Conservation (phyloP, 179 eudicot genomes). For the Monotropa hypopitys region DNA sequence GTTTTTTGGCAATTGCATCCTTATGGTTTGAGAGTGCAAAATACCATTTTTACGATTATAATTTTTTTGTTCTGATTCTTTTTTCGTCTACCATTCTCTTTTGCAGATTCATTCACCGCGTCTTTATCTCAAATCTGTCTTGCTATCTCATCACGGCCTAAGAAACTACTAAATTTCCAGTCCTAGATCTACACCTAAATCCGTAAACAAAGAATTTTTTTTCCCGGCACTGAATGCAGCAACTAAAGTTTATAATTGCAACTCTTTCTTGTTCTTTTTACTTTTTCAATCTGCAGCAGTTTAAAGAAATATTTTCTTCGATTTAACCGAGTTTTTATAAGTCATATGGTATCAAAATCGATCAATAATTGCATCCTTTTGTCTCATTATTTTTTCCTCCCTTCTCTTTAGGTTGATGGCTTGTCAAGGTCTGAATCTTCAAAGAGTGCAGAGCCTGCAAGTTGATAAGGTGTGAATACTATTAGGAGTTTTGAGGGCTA, state of each 20-base stretch:
- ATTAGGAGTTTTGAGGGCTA: neutral
- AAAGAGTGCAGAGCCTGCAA: conserved; percentile 25
- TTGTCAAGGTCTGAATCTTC: conserved; percentile 41
- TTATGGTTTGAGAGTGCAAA: neutral
- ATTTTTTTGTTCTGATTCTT: neutral
- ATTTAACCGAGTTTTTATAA: neutral
- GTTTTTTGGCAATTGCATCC: neutral
- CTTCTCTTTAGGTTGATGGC: conserved; percentile 37
- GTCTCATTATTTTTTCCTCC: conserved; percentile 6
- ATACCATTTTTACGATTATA: neutral
- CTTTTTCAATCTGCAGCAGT: neutral
- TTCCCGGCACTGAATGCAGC: neutral
- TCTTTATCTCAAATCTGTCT: neutral
- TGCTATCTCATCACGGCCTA: neutral
- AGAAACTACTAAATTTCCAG: neutral
- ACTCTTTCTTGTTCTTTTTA: neutral
- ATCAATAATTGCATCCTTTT: neutral
- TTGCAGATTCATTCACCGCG: neutral
- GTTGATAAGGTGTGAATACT: conserved; percentile 63
- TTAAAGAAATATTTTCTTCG: neutral
- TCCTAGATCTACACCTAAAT: neutral
- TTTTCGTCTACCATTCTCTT: neutral
- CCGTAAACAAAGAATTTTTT: neutral
- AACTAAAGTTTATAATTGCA: neutral
- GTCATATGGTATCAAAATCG: neutral